phyloP scores from a whole-genome alignment of 78 protist genomes.

The Tieghemostelium lacteum region DNA sequence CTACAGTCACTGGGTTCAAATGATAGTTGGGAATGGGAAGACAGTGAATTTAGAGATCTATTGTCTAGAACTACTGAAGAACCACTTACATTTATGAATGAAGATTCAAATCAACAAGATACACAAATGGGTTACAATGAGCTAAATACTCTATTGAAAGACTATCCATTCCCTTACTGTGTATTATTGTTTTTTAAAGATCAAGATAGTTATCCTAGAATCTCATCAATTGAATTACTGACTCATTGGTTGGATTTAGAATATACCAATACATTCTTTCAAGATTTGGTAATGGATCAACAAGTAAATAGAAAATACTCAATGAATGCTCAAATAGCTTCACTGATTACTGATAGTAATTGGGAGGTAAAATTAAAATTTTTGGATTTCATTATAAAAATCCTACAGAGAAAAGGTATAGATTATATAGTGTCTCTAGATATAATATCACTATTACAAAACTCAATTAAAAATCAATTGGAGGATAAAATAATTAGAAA shows the following conservation, averaged over 20 bases:
- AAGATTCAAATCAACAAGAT: not conserved
- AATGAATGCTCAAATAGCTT: slow-evolving; percentile 3
- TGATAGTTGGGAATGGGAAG: slow-evolving; percentile 74
- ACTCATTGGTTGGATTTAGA: slow-evolving; percentile 14
- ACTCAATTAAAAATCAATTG: slow-evolving; percentile 5
- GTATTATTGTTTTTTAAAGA: slow-evolving; percentile 54
- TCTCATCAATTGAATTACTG: slow-evolving; percentile 59
- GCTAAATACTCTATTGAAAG: not conserved
- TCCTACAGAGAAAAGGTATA: too few species aligned
- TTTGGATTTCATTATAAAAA: slow-evolving; percentile 32
- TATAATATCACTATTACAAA: not conserved
- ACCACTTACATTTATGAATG: slow-evolving; percentile 26
- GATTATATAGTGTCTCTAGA: too few species aligned
- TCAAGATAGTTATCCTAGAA: slow-evolving; percentile 69
- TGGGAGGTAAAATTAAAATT: slow-evolving; percentile 55
- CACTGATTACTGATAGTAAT: slow-evolving; percentile 47
- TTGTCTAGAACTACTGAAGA: slow-evolving; percentile 14
- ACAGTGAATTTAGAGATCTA: slow-evolving; percentile 54
- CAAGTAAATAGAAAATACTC: slow-evolving; percentile 36
- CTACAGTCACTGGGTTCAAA: not conserved
- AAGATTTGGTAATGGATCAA: slow-evolving; percentile 3
- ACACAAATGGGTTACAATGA: not conserved
- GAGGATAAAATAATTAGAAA: slow-evolving; percentile 39
- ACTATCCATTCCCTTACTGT: slow-evolving; percentile 47
- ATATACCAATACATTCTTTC: slow-evolving; percentile 1